Percentiles rank a stretch among this genome's conserved stretches.
phyloP scores from a whole-genome alignment of 257 asterid species.

The Solanum pennellii region DNA sequence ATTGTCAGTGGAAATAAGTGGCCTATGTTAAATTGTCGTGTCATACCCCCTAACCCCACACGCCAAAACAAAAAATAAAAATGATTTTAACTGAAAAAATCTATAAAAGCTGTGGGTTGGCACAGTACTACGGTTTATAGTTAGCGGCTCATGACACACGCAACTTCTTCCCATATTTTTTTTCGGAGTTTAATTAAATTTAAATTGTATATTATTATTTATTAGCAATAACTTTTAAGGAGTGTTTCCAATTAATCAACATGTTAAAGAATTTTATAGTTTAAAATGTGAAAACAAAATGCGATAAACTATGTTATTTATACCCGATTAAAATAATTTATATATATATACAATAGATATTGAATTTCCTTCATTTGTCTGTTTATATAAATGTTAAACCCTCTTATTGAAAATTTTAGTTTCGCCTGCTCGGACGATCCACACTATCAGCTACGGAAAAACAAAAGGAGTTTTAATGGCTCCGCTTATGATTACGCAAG shows the following conservation, averaged over 20 bases:
- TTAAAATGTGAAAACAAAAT: too few species aligned
- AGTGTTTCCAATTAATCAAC: too few species aligned
- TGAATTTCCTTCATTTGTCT: too few species aligned
- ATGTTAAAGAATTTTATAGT: too few species aligned
- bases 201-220: too few species aligned
- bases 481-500: background rate
- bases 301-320: rapidly evolving
- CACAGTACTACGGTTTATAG: background rate
- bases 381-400: rapidly evolving
- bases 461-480: background rate
- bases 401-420: too few species aligned
- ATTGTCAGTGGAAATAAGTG: constrained; percentile 34
- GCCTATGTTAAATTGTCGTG: constrained; percentile 46
- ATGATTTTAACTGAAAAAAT: background rate
- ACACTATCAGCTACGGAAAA: too few species aligned
- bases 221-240: too few species aligned
- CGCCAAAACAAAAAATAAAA: background rate
- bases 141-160: background rate
- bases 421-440: too few species aligned
- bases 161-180: background rate
- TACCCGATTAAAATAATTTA: too few species aligned
- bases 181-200: too few species aligned
- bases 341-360: too few species aligned
- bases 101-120: background rate
- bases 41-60: constrained; percentile 7